Evolutionary conservation across 2,329 filamentous ascomycete genomes (phyloP).

Genomic region (Aspergillus ochraceus): DNA sequence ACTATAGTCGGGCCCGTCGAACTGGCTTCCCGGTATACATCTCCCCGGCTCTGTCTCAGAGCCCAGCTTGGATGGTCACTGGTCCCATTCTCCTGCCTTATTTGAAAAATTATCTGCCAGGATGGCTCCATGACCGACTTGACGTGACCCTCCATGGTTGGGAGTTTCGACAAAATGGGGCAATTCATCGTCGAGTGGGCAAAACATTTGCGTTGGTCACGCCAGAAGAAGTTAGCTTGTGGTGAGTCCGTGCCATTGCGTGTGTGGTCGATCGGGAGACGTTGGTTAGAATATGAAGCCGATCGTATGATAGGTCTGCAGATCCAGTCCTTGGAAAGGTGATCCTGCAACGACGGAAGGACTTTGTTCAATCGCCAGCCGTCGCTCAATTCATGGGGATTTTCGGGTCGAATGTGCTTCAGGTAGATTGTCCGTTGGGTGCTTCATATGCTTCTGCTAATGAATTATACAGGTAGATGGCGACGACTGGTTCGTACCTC

Average conservation of each 20-base stretch:
- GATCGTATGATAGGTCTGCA: background rate
- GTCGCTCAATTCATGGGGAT: constrained; percentile 32
- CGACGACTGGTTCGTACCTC: constrained; percentile 27
- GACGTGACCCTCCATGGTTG: constrained; percentile 32
- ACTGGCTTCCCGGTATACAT: constrained; percentile 27
- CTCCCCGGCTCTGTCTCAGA: constrained; percentile 22
- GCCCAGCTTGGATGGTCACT: constrained; percentile 29
- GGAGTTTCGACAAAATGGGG: constrained; percentile 31
- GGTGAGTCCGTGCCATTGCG: background rate
- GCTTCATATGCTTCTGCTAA: background rate
- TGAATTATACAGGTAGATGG: constrained; percentile 23
- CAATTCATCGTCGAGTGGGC: constrained; percentile 28
- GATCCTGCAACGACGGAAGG: constrained; percentile 35
- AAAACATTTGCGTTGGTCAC: constrained; percentile 34
- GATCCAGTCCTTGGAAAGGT: constrained; percentile 32
- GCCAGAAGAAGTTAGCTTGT: constrained; percentile 7
- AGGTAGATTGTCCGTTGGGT: constrained; percentile 16
- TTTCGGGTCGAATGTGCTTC: constrained; percentile 37
- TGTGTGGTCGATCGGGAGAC: background rate
- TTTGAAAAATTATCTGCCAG: constrained; percentile 27
- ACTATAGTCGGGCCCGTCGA: constrained; percentile 25
- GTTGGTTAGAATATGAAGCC: no score
- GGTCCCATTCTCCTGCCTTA: constrained; percentile 20
- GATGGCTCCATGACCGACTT: constrained; percentile 23
- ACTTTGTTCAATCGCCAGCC: constrained; percentile 31